phyloP scores from a whole-genome alignment of 371 early-diverging fungal species.

The Umbelopsis sp. region DNA sequence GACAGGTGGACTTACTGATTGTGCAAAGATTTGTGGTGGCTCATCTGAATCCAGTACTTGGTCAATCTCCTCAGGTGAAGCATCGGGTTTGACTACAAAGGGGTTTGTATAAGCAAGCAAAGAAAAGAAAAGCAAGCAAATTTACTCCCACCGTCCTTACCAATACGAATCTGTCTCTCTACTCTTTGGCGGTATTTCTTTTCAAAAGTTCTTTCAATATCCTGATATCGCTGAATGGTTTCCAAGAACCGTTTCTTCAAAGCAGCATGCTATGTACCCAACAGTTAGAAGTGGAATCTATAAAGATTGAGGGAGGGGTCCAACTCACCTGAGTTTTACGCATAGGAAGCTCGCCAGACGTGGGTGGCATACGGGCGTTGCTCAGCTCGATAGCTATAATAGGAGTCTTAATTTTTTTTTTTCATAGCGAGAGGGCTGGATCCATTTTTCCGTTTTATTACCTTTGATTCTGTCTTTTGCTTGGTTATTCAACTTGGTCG shows the following conservation, averaged over 20 bases:
- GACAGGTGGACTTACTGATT: slow-evolving; percentile 58
- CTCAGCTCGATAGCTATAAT: slow-evolving; percentile 60
- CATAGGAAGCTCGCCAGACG: slow-evolving; percentile 66
- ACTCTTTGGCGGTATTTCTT: slow-evolving; percentile 84
- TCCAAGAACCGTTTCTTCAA: slow-evolving; percentile 84
- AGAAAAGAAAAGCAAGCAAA: no score
- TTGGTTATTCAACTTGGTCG: slow-evolving; percentile 63
- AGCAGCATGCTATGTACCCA: slow-evolving; percentile 58
- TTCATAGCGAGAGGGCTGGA: slow-evolving; percentile 22
- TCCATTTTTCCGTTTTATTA: slow-evolving; percentile 53
- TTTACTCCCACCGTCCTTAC: slow-evolving; percentile 35
- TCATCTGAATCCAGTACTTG: slow-evolving; percentile 76
- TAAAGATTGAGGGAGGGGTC: no score
- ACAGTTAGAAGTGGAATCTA: no score
- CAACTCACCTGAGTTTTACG: slow-evolving; percentile 62
- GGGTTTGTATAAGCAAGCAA: background rate
- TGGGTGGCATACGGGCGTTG: slow-evolving; percentile 50
- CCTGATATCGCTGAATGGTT: slow-evolving; percentile 81
- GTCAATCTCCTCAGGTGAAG: slow-evolving; percentile 82
- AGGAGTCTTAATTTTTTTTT: slow-evolving; percentile 38
- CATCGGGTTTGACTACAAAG: slow-evolving; percentile 81
- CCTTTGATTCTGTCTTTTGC: slow-evolving; percentile 70
- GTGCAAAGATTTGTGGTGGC: slow-evolving; percentile 81
- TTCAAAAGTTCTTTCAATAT: slow-evolving; percentile 78
- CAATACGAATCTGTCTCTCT: slow-evolving; percentile 86